Evolutionary conservation across 73 alveolate species (phyloP).

Genomic region (Stentor coeruleus): DNA sequence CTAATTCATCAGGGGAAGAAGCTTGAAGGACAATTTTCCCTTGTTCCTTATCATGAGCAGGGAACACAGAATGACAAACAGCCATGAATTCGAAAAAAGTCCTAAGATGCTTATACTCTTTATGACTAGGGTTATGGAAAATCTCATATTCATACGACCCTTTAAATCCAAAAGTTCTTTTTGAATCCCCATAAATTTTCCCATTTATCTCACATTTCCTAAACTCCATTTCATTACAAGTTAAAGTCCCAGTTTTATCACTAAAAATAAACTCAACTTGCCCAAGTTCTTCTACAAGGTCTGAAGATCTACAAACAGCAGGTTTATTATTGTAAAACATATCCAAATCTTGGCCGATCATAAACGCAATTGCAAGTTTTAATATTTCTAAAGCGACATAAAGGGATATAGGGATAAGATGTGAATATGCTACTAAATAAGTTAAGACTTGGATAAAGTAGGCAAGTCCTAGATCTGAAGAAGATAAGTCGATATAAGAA

Average conservation of each 20-base stretch:
- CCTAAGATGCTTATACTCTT: conserved; percentile 20
- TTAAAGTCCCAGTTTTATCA: conserved; percentile 94
- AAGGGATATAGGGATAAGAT: conserved; percentile 91
- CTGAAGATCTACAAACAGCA: conserved; percentile 81
- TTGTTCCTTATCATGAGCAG: conserved; percentile 46
- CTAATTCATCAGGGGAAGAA: conserved; percentile 87
- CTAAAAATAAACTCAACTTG: conserved; percentile 80
- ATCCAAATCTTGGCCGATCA: conserved; percentile 53
- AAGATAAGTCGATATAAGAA: conserved; percentile 15
- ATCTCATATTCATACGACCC: conserved; percentile 42
- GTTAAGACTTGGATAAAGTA: not conserved
- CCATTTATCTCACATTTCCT: conserved; percentile 1
- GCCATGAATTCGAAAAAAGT: not conserved
- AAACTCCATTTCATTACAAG: conserved; percentile 51
- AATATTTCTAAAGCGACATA: conserved; percentile 82
- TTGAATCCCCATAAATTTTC: not conserved
- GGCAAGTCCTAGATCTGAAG: not conserved
- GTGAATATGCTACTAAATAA: conserved; percentile 31
- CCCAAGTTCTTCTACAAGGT: conserved; percentile 94
- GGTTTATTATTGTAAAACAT: conserved; percentile 68
- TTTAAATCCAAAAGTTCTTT: not conserved
- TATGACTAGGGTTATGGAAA: conserved; percentile 37
- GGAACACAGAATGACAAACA: not conserved
- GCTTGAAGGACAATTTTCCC: conserved; percentile 51
- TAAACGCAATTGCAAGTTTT: conserved; percentile 76